phyloP scores from a whole-genome alignment of 2,329 filamentous ascomycete genomes.

The Clarireedia hainanense region DNA sequence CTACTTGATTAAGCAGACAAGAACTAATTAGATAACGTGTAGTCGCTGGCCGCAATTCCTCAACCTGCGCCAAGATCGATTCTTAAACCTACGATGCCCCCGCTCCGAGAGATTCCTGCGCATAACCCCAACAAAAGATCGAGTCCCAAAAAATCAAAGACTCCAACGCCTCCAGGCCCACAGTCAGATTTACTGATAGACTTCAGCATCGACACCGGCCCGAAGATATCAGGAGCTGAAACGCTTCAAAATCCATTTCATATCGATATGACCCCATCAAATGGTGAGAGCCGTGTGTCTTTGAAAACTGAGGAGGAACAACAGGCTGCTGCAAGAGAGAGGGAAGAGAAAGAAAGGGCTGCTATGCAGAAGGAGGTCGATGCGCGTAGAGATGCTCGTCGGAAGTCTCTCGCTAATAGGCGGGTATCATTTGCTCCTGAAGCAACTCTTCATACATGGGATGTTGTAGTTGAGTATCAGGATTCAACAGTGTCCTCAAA shows the following conservation, averaged over 20 bases:
- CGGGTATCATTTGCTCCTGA: slow-evolving; percentile 96
- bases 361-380: slow-evolving; percentile 53
- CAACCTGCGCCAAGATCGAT: slow-evolving; percentile 57
- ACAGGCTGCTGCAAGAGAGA: slow-evolving; percentile 59
- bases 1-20: slow-evolving; percentile 21
- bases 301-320: slow-evolving; percentile 63
- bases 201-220: slow-evolving; percentile 18
- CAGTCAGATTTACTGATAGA: slow-evolving; percentile 23
- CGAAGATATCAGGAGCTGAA: slow-evolving; percentile 30
- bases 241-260: slow-evolving; percentile 40
- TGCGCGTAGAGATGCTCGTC: slow-evolving; percentile 75
- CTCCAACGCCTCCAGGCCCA: slow-evolving; percentile 12
- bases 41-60: slow-evolving; percentile 25
- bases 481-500: slow-evolving; percentile 73
- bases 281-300: slow-evolving; percentile 46
- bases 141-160: slow-evolving; percentile 26
- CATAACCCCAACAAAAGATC: slow-evolving; percentile 23
- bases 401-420: slow-evolving; percentile 88
- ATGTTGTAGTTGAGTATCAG: slow-evolving; percentile 78
- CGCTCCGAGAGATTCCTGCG: slow-evolving; percentile 58
- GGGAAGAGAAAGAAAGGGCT: slow-evolving; percentile 56
- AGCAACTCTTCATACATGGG: slow-evolving; percentile 94
- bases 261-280: slow-evolving; percentile 31
- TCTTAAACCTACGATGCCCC: slow-evolving; percentile 69
- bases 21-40: slow-evolving; percentile 12